phyloP scores from a whole-genome alignment of 441 rosid genomes.

The Breynia disticha region DNA sequence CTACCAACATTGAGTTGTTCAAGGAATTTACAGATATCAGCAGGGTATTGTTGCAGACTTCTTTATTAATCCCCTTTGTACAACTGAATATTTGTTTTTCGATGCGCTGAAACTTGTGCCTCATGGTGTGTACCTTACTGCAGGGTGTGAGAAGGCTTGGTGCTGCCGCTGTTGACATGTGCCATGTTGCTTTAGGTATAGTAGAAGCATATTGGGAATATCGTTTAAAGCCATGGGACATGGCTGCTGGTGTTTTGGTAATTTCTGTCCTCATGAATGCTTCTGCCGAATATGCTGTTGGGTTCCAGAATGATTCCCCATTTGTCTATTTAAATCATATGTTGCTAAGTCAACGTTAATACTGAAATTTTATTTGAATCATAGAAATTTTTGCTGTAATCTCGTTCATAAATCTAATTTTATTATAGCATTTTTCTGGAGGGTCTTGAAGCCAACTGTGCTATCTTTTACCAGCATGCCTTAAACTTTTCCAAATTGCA shows the following conservation, averaged over 20 bases:
- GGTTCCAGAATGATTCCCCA: too few species aligned
- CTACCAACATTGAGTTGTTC: constrained; percentile 79
- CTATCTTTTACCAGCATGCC: too few species aligned
- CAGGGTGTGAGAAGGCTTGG: constrained; percentile 96
- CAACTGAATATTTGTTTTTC: background rate
- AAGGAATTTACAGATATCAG: constrained; percentile 91
- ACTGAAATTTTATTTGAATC: too few species aligned
- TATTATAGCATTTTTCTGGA: too few species aligned
- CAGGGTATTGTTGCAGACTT: constrained; percentile 33
- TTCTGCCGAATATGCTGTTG: constrained; percentile 2
- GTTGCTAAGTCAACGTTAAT: too few species aligned
- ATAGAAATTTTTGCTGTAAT: too few species aligned
- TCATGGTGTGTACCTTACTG: constrained; percentile 1
- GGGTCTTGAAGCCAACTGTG: too few species aligned
- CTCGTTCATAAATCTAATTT: too few species aligned
- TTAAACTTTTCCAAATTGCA: too few species aligned
- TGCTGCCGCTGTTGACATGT: constrained; percentile 98
- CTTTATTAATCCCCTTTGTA: background rate
- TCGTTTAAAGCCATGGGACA: constrained; percentile 98
- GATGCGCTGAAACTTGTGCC: background rate
- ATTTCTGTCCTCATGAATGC: constrained; percentile 4
- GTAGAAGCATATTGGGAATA: constrained; percentile 93
- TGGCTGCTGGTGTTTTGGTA: constrained; percentile 99
- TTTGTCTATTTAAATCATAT: too few species aligned
- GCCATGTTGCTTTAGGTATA: constrained; percentile 90